A percentile compares a stretch with the other conserved stretches of the same genome.
Evolutionary conservation across 2,329 filamentous ascomycete species (phyloP).

Genomic region (Coccinonectria pachysandricola): DNA sequence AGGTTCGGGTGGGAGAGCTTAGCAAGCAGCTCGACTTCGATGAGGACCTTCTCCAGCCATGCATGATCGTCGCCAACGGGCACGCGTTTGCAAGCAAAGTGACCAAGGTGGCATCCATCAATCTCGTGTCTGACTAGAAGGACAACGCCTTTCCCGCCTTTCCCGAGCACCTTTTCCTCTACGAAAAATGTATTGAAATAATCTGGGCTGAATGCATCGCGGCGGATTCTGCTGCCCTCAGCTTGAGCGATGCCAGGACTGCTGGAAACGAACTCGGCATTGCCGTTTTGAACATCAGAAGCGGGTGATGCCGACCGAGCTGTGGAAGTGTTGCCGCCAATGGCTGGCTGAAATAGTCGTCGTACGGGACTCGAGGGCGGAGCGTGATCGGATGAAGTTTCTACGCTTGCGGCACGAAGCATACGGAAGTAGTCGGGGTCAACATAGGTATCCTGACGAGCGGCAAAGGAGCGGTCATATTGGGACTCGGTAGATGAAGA

Average conservation of each 20-base stretch:
- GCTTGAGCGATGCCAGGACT: conserved; percentile 35
- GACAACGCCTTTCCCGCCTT: conserved; percentile 90
- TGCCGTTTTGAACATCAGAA: conserved; percentile 16
- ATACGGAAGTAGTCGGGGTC: conserved; percentile 93
- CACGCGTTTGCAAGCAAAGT: conserved; percentile 94
- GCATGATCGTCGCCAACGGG: conserved; percentile 90
- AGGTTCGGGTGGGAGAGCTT: conserved; percentile 89
- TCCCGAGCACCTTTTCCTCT: conserved; percentile 75
- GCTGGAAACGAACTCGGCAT: conserved; percentile 43
- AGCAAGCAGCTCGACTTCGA: conserved; percentile 88
- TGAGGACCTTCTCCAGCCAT: conserved; percentile 87
- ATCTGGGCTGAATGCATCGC: conserved; percentile 77
- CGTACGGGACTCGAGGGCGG: conserved; percentile 46
- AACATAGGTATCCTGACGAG: conserved; percentile 57
- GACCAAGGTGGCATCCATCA: conserved; percentile 76
- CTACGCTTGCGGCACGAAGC: conserved; percentile 51
- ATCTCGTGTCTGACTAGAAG: conserved; percentile 87
- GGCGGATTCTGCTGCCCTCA: conserved; percentile 63
- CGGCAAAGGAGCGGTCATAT: conserved; percentile 33
- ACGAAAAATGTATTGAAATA: conserved; percentile 93
- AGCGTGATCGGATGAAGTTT: conserved; percentile 33
- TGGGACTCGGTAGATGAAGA: conserved; percentile 36
- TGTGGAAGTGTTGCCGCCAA: conserved; percentile 12
- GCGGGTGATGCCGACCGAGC: conserved; percentile 8
- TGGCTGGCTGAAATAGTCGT: conserved; percentile 38